Conservation (phyloP, 2,329 filamentous ascomycete species). For the Lecanicillium sp. region DNA sequence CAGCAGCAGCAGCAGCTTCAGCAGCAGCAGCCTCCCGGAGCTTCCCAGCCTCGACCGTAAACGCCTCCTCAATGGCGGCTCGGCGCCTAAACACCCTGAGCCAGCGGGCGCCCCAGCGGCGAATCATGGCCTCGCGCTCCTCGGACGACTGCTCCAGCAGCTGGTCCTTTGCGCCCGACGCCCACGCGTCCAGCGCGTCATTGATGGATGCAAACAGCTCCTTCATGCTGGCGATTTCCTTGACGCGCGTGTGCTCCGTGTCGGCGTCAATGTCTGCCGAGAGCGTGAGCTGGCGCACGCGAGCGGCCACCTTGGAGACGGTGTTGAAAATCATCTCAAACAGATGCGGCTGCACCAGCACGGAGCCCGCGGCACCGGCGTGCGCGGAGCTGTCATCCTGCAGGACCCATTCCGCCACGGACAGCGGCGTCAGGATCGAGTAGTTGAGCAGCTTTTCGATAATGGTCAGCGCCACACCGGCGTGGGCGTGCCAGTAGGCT, state of each 20-base stretch:
- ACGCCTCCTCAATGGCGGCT: conserved; percentile 76
- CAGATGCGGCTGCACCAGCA: conserved; percentile 66
- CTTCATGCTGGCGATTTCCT: conserved; percentile 67
- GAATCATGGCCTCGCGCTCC: conserved; percentile 57
- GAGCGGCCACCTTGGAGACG: conserved; percentile 80
- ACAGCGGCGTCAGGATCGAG: conserved; percentile 78
- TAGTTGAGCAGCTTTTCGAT: conserved; percentile 97
- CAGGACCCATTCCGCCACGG: conserved; percentile 86
- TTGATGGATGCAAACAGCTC: conserved; percentile 76
- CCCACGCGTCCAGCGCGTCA: conserved; percentile 66
- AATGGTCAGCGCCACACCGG: conserved; percentile 85
- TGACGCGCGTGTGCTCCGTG: conserved; percentile 54
- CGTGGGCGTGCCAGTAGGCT: conserved; percentile 87
- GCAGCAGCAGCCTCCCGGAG: conserved; percentile 4
- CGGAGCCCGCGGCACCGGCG: conserved; percentile 47
- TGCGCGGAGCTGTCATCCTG: conserved; percentile 44
- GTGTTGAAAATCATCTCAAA: conserved; percentile 90
- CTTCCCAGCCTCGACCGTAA: conserved; percentile 22
- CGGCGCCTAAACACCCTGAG: conserved; percentile 75
- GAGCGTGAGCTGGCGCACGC: conserved; percentile 71
- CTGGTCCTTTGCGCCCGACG: conserved; percentile 64
- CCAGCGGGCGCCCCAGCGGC: conserved; percentile 81
- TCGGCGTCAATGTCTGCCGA: conserved; percentile 49
- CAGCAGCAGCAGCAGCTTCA: background rate
- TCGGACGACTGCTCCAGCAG: conserved; percentile 59